phyloP scores from a whole-genome alignment of 2,329 filamentous ascomycete genomes.

The Alternaria rosae region DNA sequence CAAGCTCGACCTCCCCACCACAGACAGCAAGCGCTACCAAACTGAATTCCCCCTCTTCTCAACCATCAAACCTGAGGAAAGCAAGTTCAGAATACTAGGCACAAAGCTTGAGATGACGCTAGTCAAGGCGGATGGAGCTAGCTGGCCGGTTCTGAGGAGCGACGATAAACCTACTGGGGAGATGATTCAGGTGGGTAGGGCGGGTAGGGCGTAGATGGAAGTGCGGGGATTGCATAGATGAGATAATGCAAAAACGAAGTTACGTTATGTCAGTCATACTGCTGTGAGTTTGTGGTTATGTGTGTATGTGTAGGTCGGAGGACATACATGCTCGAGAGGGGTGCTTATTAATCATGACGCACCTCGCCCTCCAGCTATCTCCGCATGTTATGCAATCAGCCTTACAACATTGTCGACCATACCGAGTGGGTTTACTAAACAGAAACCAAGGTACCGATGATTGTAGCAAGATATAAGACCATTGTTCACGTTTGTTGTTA shows the following conservation, averaged over 20 bases:
- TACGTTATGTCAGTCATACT: neutral
- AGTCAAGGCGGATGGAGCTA: constrained; percentile 73
- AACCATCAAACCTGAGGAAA: constrained; percentile 76
- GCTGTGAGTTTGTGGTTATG: neutral
- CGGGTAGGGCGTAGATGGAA: constrained; percentile 59
- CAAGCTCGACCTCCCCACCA: constrained; percentile 82
- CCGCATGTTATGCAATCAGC: constrained; percentile 32
- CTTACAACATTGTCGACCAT: constrained; percentile 28
- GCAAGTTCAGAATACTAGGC: constrained; percentile 80
- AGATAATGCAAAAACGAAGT: constrained; percentile 7
- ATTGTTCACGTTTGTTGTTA: neutral
- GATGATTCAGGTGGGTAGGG: constrained; percentile 88
- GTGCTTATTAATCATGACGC: constrained; percentile 39
- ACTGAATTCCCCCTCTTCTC: constrained; percentile 78
- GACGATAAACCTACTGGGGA: constrained; percentile 77
- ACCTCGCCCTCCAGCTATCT: constrained; percentile 21
- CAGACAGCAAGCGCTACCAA: constrained; percentile 83
- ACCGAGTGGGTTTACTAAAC: constrained; percentile 32
- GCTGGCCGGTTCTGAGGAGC: constrained; percentile 85
- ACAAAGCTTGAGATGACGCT: constrained; percentile 88
- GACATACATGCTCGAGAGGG: no score
- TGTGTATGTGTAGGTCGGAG: neutral
- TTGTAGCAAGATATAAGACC: neutral
- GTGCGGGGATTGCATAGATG: no score
- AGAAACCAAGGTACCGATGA: neutral